phyloP scores from a whole-genome alignment of 768 basidiomycete species.

The Russula foetens region DNA sequence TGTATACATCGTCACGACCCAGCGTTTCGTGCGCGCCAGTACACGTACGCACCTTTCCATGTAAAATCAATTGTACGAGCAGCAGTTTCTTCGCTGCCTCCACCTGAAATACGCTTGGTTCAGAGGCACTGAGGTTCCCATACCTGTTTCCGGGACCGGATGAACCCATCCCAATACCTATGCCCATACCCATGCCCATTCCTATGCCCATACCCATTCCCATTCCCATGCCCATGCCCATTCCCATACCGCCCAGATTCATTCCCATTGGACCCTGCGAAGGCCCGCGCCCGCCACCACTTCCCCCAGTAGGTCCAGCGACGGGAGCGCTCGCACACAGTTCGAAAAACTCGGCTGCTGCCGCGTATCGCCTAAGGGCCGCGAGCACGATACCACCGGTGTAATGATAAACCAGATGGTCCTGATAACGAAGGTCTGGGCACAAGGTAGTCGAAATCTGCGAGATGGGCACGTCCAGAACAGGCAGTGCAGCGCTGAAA shows the following conservation, averaged over 20 bases:
- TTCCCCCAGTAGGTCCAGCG: neutral
- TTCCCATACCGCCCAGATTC: conserved; percentile 7
- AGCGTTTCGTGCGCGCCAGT: neutral
- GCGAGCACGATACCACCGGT: conserved; percentile 61
- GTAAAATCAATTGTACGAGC: conserved; percentile 68
- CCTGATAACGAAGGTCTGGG: conserved; percentile 59
- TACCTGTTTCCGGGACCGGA: conserved; percentile 7
- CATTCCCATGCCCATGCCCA: neutral
- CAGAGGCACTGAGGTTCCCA: conserved; percentile 23
- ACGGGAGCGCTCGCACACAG: conserved; percentile 50
- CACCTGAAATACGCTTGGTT: conserved; percentile 62
- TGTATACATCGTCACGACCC: neutral
- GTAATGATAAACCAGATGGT: conserved; percentile 83
- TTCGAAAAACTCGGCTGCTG: conserved; percentile 75
- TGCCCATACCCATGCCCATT: conserved; percentile 11
- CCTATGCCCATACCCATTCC: neutral
- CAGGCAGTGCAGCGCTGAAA: conserved; percentile 48
- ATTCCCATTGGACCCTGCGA: conserved; percentile 5
- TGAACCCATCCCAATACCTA: conserved; percentile 6
- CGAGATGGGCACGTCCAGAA: conserved; percentile 58
- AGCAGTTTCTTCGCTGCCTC: conserved; percentile 82
- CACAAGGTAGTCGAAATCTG: conserved; percentile 51
- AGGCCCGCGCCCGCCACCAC: neutral
- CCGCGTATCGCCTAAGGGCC: conserved; percentile 54
- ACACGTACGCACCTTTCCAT: conserved; percentile 56